phyloP scores from a whole-genome alignment of 2,329 filamentous ascomycete genomes.

The Ceratocystis ficicola region DNA sequence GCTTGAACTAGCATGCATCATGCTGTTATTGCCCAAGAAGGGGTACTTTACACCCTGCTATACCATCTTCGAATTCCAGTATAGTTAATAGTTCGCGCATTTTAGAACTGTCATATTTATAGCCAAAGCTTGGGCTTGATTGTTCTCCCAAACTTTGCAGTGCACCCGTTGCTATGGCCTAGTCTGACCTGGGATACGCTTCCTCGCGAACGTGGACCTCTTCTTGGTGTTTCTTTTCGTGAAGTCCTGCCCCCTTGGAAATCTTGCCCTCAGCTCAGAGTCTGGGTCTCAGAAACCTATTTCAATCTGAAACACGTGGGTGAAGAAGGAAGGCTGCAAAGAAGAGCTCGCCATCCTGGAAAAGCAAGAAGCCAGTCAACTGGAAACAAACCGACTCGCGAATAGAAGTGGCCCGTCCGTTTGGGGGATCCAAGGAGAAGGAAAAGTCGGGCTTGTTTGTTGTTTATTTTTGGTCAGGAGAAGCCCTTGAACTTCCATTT shows the following conservation, averaged over 20 bases:
- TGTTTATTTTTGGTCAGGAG: slow-evolving; percentile 7
- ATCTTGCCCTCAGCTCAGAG: slow-evolving; percentile 1
- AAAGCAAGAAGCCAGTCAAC: background rate
- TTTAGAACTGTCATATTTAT: background rate
- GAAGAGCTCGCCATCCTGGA: background rate
- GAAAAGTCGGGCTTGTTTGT: background rate
- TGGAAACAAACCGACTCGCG: background rate
- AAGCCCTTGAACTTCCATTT: background rate
- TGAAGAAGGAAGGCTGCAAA: background rate
- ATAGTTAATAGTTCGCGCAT: background rate
- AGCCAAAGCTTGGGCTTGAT: background rate
- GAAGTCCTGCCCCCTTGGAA: background rate
- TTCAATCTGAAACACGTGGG: slow-evolving; percentile 11
- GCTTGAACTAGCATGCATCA: background rate
- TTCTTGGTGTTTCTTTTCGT: background rate
- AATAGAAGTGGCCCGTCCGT: slow-evolving; percentile 8
- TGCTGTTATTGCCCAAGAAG: background rate
- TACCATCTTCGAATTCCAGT: background rate
- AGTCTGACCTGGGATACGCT: too few species aligned
- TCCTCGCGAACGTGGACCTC: too few species aligned
- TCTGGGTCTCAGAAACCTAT: slow-evolving; percentile 7
- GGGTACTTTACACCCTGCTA: slow-evolving; percentile 1
- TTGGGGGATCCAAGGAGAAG: background rate
- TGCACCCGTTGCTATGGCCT: background rate
- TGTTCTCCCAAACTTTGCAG: background rate